phyloP scores from a whole-genome alignment of 768 basidiomycete genomes.

The Kwoniella newhampshirensis region DNA sequence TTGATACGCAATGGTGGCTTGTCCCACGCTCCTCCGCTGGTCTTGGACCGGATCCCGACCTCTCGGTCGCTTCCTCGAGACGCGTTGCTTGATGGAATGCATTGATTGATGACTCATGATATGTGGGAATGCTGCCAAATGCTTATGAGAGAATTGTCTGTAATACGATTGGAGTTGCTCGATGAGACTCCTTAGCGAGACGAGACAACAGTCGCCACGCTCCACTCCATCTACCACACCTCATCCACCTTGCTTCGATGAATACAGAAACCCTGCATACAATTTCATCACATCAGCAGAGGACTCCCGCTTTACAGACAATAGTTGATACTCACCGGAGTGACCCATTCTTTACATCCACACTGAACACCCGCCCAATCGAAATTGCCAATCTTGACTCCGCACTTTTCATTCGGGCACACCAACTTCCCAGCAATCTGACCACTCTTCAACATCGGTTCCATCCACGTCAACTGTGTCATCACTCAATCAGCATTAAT shows the following conservation, averaged over 20 bases:
- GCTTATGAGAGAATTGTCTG: no score
- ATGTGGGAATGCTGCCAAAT: no score
- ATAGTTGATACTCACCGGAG: constrained; percentile 66
- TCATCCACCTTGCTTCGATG: constrained; percentile 62
- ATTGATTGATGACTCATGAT: no score
- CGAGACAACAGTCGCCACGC: no score
- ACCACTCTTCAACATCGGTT: constrained; percentile 71
- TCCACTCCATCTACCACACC: constrained; percentile 52
- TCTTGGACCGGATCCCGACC: no score
- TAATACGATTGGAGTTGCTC: no score
- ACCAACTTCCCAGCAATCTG: constrained; percentile 80
- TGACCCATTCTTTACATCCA: constrained; percentile 88
- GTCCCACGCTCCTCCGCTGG: no score
- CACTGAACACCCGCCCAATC: constrained; percentile 96
- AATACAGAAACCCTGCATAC: constrained; percentile 60
- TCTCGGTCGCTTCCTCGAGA: no score
- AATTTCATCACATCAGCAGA: neutral
- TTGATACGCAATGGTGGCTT: no score
- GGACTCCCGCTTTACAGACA: neutral
- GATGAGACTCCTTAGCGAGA: no score
- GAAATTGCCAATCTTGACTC: constrained; percentile 87
- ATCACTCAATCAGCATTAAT: neutral
- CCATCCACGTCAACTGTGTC: constrained; percentile 91
- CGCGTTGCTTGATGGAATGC: no score
- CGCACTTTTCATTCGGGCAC: constrained; percentile 90